Percentiles rank a stretch among this genome's conserved stretches.
phyloP scores from a whole-genome alignment of 352 stramenopile genomes.

The Halophytophthora polymorphica region DNA sequence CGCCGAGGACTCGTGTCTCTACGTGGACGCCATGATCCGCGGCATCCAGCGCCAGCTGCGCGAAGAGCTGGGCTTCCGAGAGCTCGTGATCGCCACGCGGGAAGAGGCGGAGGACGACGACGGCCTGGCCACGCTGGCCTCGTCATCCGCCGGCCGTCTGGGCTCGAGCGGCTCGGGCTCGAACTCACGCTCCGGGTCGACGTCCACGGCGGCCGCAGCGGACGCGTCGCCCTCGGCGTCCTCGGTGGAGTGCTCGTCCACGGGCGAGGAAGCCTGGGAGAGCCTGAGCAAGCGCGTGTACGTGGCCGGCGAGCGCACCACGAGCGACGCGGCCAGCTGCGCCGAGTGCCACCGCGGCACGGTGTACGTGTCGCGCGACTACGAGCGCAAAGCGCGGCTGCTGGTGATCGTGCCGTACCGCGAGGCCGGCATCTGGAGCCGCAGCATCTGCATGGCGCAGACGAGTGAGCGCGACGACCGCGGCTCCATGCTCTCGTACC shows the following conservation, averaged over 20 bases:
- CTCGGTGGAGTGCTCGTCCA: conserved; percentile 4
- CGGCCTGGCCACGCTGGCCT: conserved; percentile 1
- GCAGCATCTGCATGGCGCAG: conserved; percentile 82
- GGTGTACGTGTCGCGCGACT: conserved; percentile 61
- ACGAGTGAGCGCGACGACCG: conserved; percentile 49
- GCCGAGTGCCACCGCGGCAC: conserved; percentile 63
- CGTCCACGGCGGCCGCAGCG: not conserved
- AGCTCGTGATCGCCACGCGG: conserved; percentile 61
- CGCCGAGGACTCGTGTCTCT: conserved; percentile 57
- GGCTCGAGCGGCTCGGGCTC: conserved; percentile 11
- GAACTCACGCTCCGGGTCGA: conserved; percentile 25
- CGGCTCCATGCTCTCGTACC: conserved; percentile 77
- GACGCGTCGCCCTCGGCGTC: conserved; percentile 11
- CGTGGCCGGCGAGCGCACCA: conserved; percentile 18
- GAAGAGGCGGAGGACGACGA: conserved; percentile 26
- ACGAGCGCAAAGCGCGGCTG: conserved; percentile 57
- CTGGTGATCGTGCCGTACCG: conserved; percentile 84
- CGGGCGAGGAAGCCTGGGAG: conserved; percentile 20
- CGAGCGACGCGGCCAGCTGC: conserved; percentile 32
- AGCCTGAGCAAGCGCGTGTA: conserved; percentile 14
- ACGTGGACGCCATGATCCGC: conserved; percentile 70
- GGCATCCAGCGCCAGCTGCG: conserved; percentile 54
- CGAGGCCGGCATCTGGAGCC: conserved; percentile 82
- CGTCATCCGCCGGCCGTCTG: conserved; percentile 4
- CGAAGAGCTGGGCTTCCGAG: conserved; percentile 59